A percentile compares a stretch with the other conserved stretches of the same genome.
phyloP scores from a whole-genome alignment of 345 rosid species.

The Trapa bicornis region DNA sequence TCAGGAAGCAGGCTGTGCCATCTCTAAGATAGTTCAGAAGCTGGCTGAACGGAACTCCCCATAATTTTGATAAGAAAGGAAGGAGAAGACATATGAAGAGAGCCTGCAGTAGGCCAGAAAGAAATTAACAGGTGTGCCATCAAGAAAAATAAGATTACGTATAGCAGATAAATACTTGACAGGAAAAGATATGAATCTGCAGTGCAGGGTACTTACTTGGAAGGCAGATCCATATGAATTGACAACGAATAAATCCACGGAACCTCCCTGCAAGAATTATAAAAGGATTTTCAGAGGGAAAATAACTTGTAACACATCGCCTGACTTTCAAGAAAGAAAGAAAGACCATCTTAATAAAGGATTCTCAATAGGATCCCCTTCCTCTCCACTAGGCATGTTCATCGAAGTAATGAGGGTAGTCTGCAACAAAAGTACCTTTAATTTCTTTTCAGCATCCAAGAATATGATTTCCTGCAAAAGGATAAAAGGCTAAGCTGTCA shows the following conservation, averaged over 20 bases:
- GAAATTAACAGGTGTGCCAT: conserved; percentile 9
- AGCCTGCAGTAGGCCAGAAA: conserved; percentile 36
- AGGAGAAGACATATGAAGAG: conserved; percentile 66
- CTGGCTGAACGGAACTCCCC: conserved; percentile 87
- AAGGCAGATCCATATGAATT: conserved; percentile 84
- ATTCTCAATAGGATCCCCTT: neutral
- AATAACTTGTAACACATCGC: neutral
- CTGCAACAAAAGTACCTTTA: conserved; percentile 40
- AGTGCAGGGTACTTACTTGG: conserved; percentile 45
- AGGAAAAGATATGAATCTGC: neutral
- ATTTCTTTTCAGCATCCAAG: conserved; percentile 33
- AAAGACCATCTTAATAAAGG: neutral
- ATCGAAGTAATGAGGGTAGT: neutral
- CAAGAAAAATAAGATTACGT: conserved; percentile 1
- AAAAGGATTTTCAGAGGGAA: conserved; percentile 9
- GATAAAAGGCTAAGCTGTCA: conserved; percentile 13
- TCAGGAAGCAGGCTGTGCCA: conserved; percentile 85
- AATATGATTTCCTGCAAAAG: conserved; percentile 73
- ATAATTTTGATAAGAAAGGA: conserved; percentile 83
- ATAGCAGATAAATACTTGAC: too few relatives aligned
- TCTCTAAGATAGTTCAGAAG: conserved; percentile 78
- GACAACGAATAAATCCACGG: conserved; percentile 76
- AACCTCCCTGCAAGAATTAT: conserved; percentile 52
- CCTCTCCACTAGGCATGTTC: neutral
- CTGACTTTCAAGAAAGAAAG: neutral